A percentile compares a stretch with the other conserved stretches of the same genome.
These are phyloP conservation scores for Russula ochroleuca DNA, from an alignment of 768 basidiomycete species.

Conservation along the genomic window DNA sequence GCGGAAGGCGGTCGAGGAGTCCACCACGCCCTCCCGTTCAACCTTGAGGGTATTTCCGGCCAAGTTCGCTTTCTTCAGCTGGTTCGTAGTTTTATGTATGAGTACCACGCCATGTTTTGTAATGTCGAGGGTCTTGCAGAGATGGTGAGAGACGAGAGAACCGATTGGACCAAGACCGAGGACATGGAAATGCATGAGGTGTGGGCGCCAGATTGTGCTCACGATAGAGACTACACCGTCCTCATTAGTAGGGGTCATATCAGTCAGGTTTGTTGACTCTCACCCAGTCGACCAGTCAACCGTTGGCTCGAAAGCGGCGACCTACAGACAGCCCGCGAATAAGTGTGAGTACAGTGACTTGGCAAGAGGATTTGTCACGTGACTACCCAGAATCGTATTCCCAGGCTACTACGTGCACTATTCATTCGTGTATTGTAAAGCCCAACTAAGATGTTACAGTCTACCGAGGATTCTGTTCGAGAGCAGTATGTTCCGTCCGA, in stretches of 20 bases:
- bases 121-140: slow-evolving; percentile 55
- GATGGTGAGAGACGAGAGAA: slow-evolving; percentile 72
- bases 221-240: neutral
- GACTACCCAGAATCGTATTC: too few relatives aligned
- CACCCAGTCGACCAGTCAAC: neutral
- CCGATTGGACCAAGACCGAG: slow-evolving; percentile 84
- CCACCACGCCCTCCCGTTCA: slow-evolving; percentile 46
- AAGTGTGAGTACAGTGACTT: too few relatives aligned
- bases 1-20: slow-evolving; percentile 43
- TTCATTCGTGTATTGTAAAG: neutral
- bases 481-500: neutral
- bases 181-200: slow-evolving; percentile 64
- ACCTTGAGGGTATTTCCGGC: slow-evolving; percentile 42
- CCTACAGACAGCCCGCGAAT: neutral
- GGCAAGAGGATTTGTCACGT: neutral
- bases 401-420: neutral
- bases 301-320: neutral
- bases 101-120: slow-evolving; percentile 56
- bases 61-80: slow-evolving; percentile 37
- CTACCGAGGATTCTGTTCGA: neutral
- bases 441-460: neutral
- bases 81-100: slow-evolving; percentile 54
- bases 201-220: neutral
- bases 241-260: neutral
- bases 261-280: neutral